These are phyloP conservation scores for Penicillium coprophilum DNA, from an alignment of 495 filamentous ascomycete genomes.

Conservation along the genomic window DNA sequence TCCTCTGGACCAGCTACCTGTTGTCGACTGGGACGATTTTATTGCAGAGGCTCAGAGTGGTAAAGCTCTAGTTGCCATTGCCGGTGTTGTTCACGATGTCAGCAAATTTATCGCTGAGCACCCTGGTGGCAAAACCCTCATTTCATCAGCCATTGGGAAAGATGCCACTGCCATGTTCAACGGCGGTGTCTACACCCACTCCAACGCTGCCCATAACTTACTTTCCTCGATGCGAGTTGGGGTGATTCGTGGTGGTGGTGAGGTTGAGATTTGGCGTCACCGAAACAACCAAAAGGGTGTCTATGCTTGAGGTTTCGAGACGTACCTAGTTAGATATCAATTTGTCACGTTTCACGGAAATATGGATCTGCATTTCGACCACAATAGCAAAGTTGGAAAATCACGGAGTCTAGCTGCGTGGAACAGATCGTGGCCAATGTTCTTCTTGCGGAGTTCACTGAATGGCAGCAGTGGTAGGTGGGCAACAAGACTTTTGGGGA, in stretches of 20 bases:
- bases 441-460: too few species aligned
- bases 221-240: constrained; percentile 87
- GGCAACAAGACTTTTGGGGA: too few species aligned
- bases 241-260: constrained; percentile 85
- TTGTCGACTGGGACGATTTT: constrained; percentile 87
- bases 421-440: too few species aligned
- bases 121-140: constrained; percentile 85
- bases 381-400: too few species aligned
- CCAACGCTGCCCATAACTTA: constrained; percentile 88
- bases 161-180: constrained; percentile 95
- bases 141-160: constrained; percentile 80
- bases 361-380: constrained; percentile 51
- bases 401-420: too few species aligned
- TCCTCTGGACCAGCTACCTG: constrained; percentile 83
- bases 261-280: constrained; percentile 84
- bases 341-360: constrained; percentile 36
- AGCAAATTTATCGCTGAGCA: constrained; percentile 84
- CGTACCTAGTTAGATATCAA: background rate
- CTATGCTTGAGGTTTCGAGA: background rate
- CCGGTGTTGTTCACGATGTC: constrained; percentile 89
- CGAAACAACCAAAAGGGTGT: background rate
- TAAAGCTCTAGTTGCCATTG: constrained; percentile 75
- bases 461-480: too few species aligned
- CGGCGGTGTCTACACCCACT: constrained; percentile 89
- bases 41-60: constrained; percentile 74